These are phyloP conservation scores for Erodium moschatum DNA, from an alignment of 441 rosid species.

Conservation along the genomic window DNA sequence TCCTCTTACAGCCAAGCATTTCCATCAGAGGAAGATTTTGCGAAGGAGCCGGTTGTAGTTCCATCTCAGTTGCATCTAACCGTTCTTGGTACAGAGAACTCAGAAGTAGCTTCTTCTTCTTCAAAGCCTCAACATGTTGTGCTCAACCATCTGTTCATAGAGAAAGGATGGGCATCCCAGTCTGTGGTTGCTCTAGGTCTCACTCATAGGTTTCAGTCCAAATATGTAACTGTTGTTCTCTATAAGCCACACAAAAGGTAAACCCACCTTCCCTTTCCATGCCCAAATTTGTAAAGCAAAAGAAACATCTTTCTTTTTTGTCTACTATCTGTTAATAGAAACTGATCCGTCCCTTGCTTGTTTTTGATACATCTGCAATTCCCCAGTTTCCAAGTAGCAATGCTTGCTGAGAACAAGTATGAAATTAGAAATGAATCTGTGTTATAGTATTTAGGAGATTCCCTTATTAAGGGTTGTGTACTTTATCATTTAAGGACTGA, in stretches of 20 bases:
- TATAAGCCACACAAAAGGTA: slow-evolving; percentile 64
- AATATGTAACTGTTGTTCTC: slow-evolving; percentile 78
- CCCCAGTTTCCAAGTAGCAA: not conserved
- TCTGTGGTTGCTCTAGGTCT: slow-evolving; percentile 69
- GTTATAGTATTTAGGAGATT: not conserved
- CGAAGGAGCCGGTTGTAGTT: slow-evolving; percentile 57
- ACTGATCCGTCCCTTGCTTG: not conserved
- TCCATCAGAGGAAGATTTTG: slow-evolving; percentile 58
- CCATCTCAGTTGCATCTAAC: slow-evolving; percentile 72
- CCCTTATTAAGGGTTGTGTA: not conserved
- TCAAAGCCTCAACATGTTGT: slow-evolving; percentile 53
- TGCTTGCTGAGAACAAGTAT: not conserved
- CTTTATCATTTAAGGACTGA: no score
- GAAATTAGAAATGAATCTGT: no score
- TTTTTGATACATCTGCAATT: not conserved
- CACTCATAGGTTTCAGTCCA: slow-evolving; percentile 78
- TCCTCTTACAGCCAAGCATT: slow-evolving; percentile 52
- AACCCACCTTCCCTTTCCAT: not conserved
- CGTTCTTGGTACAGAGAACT: slow-evolving; percentile 39
- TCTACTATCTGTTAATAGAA: slow-evolving; percentile 21
- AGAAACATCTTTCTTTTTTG: not conserved
- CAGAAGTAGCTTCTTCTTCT: slow-evolving; percentile 34
- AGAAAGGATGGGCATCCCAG: slow-evolving; percentile 70
- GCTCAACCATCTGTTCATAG: slow-evolving; percentile 22
- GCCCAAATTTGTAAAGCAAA: slow-evolving; percentile 20